phyloP scores from a whole-genome alignment of 2,329 filamentous ascomycete species.

The Pseudovirgaria hyperparasitica region DNA sequence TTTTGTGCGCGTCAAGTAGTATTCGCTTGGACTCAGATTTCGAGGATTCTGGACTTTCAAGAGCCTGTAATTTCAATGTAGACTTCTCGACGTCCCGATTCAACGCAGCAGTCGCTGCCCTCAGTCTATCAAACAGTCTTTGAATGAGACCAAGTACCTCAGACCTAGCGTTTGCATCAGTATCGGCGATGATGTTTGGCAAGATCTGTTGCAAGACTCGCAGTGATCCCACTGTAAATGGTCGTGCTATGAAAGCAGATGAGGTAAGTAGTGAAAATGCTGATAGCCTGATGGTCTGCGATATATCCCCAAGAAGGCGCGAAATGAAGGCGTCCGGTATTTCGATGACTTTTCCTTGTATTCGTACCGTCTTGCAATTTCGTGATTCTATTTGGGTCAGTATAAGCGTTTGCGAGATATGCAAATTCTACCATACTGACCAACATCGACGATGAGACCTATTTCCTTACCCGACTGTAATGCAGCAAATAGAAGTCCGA shows the following conservation, averaged over 20 bases:
- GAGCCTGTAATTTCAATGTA: too few species aligned
- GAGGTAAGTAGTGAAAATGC: conserved; percentile 69
- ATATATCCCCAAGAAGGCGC: conserved; percentile 22
- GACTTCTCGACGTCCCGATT: too few species aligned
- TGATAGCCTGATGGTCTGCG: conserved; percentile 52
- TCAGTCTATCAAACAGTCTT: conserved; percentile 61
- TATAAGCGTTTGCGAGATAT: not conserved
- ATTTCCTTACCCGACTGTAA: conserved; percentile 33
- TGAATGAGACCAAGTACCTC: conserved; percentile 65
- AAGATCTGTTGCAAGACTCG: conserved; percentile 52
- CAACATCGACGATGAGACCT: conserved; percentile 29
- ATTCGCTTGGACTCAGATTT: too few species aligned
- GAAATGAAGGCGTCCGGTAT: conserved; percentile 35
- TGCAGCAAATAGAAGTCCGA: conserved; percentile 23
- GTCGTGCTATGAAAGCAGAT: conserved; percentile 60
- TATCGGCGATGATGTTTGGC: conserved; percentile 63
- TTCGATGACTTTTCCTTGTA: conserved; percentile 31
- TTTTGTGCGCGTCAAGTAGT: conserved; percentile 37
- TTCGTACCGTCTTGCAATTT: conserved; percentile 11
- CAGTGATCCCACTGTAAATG: conserved; percentile 53
- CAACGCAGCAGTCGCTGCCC: conserved; percentile 23
- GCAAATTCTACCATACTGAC: conserved; percentile 12
- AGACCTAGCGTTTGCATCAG: conserved; percentile 74
- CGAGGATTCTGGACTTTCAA: too few species aligned
- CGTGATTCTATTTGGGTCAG: conserved; percentile 11